Evolutionary conservation across 2,329 filamentous ascomycete species (phyloP), one percentile per base, ranked within the genome.

Genomic region (Paradendryphiella salina): DNA sequence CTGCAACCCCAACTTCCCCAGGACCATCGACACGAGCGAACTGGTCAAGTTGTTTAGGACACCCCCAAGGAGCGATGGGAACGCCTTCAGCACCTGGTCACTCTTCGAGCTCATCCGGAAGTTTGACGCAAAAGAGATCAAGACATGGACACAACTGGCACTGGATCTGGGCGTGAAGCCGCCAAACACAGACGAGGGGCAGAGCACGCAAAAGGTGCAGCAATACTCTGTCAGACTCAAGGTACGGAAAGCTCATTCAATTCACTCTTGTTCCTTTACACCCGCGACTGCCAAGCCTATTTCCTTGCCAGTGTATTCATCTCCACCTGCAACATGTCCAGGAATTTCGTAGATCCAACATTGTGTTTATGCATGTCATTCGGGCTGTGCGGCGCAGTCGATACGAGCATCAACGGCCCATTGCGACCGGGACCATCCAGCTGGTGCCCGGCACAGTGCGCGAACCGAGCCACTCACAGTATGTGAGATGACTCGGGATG

Each of bases 221-320:
- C 92, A 96, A 71, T 96, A 96, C 77, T 90, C 90, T 35, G 92
- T 96, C 38, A 83, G 92, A 51, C 77, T 96, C 50, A 96, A 96
- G 84, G 89, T 92, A 74, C 43, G 66, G 67, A 29, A 33, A 15
- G 31, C 31, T 43, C 20, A 40, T 41, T 47, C 17, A 34, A 33
- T 54, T 32, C 34, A 44, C 11, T 37, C 13, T 7, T 18, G 3
- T 36, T 23, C 41, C n/a, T 34, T 44, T 23, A 26, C 4, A 37
- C 34, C 21, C 39, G 33, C 26, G 23, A 31, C 9, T 23, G 41
- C 35, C 43, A 26, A 31, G 14, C 34, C 23, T 10, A 6, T 26
- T 44, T 32, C 21, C 33, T 20, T 39, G 14, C 35, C 23, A 46
- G 13, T 31, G 26, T 20, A 14, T 23, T 34, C 14, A 9, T 38